A percentile compares a stretch with the other conserved stretches of the same genome.
Evolutionary conservation across 2,329 filamentous ascomycete species (phyloP).

Genomic region (Diaporthe batatas): DNA sequence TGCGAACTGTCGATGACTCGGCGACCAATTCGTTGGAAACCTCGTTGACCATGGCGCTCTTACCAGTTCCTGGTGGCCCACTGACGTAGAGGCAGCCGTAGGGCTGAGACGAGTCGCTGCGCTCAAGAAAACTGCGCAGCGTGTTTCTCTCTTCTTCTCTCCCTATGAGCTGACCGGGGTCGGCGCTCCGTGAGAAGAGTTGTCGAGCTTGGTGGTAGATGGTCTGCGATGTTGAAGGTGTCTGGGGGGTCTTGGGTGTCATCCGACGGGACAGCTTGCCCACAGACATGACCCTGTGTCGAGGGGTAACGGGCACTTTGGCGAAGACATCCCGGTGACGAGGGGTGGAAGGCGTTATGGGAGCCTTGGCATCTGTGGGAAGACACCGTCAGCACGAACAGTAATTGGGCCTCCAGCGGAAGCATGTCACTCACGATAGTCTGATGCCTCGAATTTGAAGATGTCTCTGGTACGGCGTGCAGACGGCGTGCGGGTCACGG

Average conservation of each 20-base stretch:
- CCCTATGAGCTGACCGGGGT: conserved; percentile 81
- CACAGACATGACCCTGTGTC: conserved; percentile 83
- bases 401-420: background rate
- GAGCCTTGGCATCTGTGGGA: conserved; percentile 54
- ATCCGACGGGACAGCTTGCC: conserved; percentile 82
- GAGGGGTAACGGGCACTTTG: conserved; percentile 81
- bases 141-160: conserved; percentile 78
- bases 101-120: conserved; percentile 69
- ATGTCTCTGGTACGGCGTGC: conserved; percentile 40
- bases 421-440: conserved; percentile 41
- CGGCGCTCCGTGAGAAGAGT: conserved; percentile 84
- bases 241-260: conserved; percentile 81
- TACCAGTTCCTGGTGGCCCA: conserved; percentile 94
- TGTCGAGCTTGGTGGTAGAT: conserved; percentile 91
- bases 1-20: conserved; percentile 67
- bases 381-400: conserved; percentile 43
- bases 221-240: conserved; percentile 77
- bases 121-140: conserved; percentile 76
- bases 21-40: conserved; percentile 73
- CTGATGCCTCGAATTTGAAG: conserved; percentile 42
- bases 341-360: conserved; percentile 79
- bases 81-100: conserved; percentile 94
- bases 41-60: conserved; percentile 92
- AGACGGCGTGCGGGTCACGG: conserved; percentile 42
- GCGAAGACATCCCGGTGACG: conserved; percentile 84